phyloP scores from a whole-genome alignment of 1,139 yeast genomes.

The Saccharomyces hybrid region DNA sequence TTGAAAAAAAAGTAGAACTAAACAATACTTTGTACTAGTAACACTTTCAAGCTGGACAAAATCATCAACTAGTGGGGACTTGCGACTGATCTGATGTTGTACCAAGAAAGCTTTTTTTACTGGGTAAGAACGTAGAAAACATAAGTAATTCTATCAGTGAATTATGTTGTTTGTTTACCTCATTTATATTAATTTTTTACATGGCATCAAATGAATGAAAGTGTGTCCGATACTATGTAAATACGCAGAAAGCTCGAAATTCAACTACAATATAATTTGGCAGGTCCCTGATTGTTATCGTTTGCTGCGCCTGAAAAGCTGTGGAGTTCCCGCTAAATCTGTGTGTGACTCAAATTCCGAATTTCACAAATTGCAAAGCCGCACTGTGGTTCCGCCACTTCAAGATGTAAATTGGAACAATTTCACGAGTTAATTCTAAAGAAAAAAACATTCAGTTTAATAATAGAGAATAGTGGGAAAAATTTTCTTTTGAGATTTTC shows the following conservation, averaged over 20 bases:
- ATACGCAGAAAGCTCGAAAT: background rate
- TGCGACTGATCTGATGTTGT: too few species aligned
- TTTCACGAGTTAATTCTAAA: too few species aligned
- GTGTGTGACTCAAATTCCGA: background rate
- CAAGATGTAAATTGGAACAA: background rate
- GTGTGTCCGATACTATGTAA: background rate
- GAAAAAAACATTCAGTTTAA: too few species aligned
- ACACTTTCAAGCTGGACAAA: too few species aligned
- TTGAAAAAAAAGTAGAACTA: background rate
- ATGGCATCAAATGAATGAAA: background rate
- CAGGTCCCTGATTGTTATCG: background rate
- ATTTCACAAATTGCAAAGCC: background rate
- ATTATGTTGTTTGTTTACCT: background rate
- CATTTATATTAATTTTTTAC: background rate
- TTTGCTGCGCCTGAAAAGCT: background rate
- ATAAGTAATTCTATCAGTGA: background rate
- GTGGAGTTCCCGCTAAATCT: background rate
- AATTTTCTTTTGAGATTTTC: background rate
- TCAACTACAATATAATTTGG: background rate
- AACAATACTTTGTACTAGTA: too few species aligned
- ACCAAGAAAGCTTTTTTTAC: too few species aligned
- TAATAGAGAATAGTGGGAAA: too few species aligned
- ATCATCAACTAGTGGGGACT: too few species aligned
- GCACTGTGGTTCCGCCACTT: background rate
- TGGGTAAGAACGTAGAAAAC: too few species aligned